phyloP scores from a whole-genome alignment of 176 grass and related monocot species.

The Saccharum officinarum region DNA sequence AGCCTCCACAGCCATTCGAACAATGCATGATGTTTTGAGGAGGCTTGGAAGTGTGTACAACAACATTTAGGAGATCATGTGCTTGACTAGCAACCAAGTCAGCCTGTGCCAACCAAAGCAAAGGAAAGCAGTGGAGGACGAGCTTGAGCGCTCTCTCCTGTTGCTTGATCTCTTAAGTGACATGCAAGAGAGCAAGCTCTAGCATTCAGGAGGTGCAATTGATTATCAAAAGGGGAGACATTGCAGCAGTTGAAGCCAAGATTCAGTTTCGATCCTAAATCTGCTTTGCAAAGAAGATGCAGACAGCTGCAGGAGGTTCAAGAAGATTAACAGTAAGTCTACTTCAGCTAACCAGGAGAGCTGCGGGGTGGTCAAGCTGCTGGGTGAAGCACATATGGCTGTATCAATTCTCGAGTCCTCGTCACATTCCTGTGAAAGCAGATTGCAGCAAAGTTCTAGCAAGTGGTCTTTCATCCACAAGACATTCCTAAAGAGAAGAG shows the following conservation, averaged over 20 bases:
- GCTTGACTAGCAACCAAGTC: neutral
- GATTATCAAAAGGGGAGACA: neutral
- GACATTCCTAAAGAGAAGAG: slow-evolving; percentile 9
- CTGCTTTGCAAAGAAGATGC: neutral
- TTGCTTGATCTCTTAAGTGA: neutral
- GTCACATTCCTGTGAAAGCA: neutral
- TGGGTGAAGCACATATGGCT: slow-evolving; percentile 11
- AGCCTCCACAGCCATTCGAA: neutral
- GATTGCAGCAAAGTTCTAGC: neutral
- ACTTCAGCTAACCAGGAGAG: neutral
- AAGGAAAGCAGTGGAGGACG: neutral
- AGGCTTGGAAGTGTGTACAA: slow-evolving; percentile 19
- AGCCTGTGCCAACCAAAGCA: neutral
- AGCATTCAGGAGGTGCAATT: neutral
- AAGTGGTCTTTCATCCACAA: slow-evolving; percentile 32
- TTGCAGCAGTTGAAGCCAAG: neutral
- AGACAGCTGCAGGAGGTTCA: slow-evolving; percentile 5
- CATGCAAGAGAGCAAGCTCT: neutral
- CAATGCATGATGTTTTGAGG: slow-evolving; percentile 9
- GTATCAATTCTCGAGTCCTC: slow-evolving; percentile 5
- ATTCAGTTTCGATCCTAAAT: neutral
- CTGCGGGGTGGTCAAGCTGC: slow-evolving; percentile 2
- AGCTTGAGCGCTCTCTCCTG: neutral
- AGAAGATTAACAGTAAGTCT: neutral
- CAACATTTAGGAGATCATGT: neutral